Evolutionary conservation across 495 filamentous ascomycete genomes (phyloP), one percentile per base, ranked within the genome.

Genomic region (Xylaria nigripes): DNA sequence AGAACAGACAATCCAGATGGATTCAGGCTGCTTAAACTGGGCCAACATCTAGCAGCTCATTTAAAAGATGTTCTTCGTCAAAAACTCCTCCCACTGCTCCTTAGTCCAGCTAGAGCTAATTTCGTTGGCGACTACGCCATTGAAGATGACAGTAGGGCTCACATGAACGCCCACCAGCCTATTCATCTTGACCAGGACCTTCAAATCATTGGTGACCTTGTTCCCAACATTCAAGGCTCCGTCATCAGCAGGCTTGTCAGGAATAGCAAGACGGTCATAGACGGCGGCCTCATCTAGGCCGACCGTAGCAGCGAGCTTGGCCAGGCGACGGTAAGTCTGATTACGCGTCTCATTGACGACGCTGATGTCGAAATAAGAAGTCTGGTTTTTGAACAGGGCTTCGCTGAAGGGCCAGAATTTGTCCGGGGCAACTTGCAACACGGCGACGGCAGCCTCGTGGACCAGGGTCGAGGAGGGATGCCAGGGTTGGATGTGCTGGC

Each of bases 401-500:
- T 76, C 78, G 64, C 81, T 86, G 68, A 91, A 95, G 10, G 76
- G 72, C 81, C 82, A 92, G 75, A 91, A 96, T 56, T 81, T 82
- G 13, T 76, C 71, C 0, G 88, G 84, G 2, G 83, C 68, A 1
- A 87, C 58, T 22, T 73, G 78, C 41, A 87, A 74, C 6, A 95
- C 86, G 8, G 90, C 91, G 9, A 86, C 76, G 7, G 74, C 91
- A 36, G 92, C 89, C 76, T 96, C 92, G 70, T 97, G 92, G 22
- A 78, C 77, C 15, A 95, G 81, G 0, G 90, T 95, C 19, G 85
- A 89, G 43, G 86, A 88, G 12, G 92, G 92, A 68, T 97, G 90
- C 91, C 92, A 97, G 13, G 92, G 92, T 68, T 97, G 91, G 59
- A 96, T 82, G 63, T 96, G 91, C 60, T 91, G 89, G 21, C 90